Evolutionary conservation across 2,329 filamentous ascomycete genomes (phyloP).

Genomic region (Exophiala xenobiotica): DNA sequence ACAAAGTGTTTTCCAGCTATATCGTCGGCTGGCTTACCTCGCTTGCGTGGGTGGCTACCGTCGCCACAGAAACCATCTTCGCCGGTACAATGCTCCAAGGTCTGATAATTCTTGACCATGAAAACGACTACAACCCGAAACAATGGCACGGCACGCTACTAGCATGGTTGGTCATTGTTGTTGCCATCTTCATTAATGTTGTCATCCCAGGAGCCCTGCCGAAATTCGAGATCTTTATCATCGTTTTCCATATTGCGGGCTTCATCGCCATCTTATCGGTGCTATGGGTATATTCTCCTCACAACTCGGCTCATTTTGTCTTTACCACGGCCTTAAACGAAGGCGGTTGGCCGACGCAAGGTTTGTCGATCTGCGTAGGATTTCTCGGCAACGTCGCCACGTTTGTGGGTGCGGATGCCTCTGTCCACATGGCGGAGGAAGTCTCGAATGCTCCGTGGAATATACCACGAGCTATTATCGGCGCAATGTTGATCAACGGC

Average conservation of each 20-base stretch:
- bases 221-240: slow-evolving; percentile 43
- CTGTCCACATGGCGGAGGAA: slow-evolving; percentile 34
- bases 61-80: slow-evolving; percentile 44
- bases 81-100: slow-evolving; percentile 45
- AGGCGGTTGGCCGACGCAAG: slow-evolving; percentile 37
- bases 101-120: slow-evolving; percentile 40
- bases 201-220: slow-evolving; percentile 42
- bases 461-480: slow-evolving; percentile 34
- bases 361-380: slow-evolving; percentile 38
- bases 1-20: slow-evolving; percentile 45
- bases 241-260: slow-evolving; percentile 47
- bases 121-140: slow-evolving; percentile 36
- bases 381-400: slow-evolving; percentile 39
- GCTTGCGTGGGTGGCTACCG: slow-evolving; percentile 45
- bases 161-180: slow-evolving; percentile 39
- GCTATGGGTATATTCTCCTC: slow-evolving; percentile 35
- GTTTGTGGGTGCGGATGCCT: slow-evolving; percentile 35
- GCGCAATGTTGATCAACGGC: slow-evolving; percentile 34
- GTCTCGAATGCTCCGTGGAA: slow-evolving; percentile 30
- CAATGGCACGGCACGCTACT: slow-evolving; percentile 43
- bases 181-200: slow-evolving; percentile 45
- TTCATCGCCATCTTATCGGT: slow-evolving; percentile 47
- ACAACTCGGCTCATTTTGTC: slow-evolving; percentile 34
- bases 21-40: slow-evolving; percentile 46
- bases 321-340: slow-evolving; percentile 37